Evolutionary conservation across 164 flowering plant genomes (phyloP).

Genomic region (Pachysandra terminalis): DNA sequence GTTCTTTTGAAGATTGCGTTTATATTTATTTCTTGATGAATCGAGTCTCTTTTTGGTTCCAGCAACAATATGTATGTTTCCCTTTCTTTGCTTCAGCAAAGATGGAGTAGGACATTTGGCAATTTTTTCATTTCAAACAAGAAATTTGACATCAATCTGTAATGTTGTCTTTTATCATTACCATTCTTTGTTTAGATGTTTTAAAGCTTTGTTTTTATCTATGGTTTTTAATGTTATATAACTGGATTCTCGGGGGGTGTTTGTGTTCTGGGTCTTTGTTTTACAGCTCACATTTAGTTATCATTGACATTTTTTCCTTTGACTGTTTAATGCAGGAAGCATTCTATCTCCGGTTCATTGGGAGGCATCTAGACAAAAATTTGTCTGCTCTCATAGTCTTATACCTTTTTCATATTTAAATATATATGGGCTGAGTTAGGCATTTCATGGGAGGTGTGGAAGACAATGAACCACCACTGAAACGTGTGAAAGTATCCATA

Average conservation of each 20-base stretch:
- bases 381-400: conserved; percentile 1
- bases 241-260: background rate
- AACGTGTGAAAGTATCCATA: conserved; percentile 66
- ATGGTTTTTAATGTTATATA: no score
- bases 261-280: background rate
- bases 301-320: background rate
- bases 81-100: background rate
- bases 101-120: background rate
- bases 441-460: conserved; percentile 97
- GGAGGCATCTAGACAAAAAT: conserved; percentile 3
- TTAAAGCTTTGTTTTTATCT: no score
- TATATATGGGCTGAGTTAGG: conserved; percentile 78
- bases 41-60: background rate
- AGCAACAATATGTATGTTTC: background rate
- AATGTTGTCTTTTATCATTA: background rate
- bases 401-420: background rate
- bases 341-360: background rate
- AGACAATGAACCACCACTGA: conserved; percentile 78
- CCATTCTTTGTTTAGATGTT: background rate
- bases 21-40: background rate
- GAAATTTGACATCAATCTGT: background rate
- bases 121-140: background rate
- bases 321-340: conserved; percentile 7
- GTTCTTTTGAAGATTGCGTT: no score
- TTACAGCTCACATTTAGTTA: background rate